Base-by-base conservation (phyloP, 1,139 yeast species). In the Magnusiomyces sp. region DNA sequence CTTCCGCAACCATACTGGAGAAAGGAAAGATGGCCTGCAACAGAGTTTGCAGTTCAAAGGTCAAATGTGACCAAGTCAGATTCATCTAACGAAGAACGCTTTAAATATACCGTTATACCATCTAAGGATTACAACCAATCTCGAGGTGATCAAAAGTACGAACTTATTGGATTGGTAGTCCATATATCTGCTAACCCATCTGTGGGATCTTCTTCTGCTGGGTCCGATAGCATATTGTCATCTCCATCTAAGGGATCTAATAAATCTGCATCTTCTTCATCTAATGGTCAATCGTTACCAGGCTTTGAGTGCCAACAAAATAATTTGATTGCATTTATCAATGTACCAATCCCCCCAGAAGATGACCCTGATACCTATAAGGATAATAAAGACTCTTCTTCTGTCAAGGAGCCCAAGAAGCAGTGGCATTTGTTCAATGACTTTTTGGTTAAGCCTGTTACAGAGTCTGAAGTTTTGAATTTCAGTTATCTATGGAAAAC, bases 361-460 rank as follows among this genome's bases (percentile, higher is more conserved):
- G 41, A 11, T 51, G 52, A 34, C 27, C 53, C 47, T 20, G 45
- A 23, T 20, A 54, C 51, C 33, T 47, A 39, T 7, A 54, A 41
- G 9, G 6, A 5, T 2, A 60, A 59, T 2, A 31, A 47, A 10
- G 55, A 59, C 33, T 38, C 51, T 2, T 65, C 62, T 14, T 11
- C n/a, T 39, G 40, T 16, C 7, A 10, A 39, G n/a, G 31, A 39
- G 16, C 27, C 40, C n/a, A 14, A 32, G 14, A 50, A 48, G 47
- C 72, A 72, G 50, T 94, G 99, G 98, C 79, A 75, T 58, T 66
- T 94, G 60, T 89, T 94, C 65, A 94, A 94, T 62, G 97, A 94
- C 65, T 94, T 90, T 66, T 70, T 92, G 58, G 97, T 89, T n/a
- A 77, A 80, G 63, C 82, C 81, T 23, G 74, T 94, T 1, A 74